These are phyloP conservation scores for Cryptosporidium parvum DNA, from an alignment of 169 alveolate species.

Conservation along the genomic window DNA sequence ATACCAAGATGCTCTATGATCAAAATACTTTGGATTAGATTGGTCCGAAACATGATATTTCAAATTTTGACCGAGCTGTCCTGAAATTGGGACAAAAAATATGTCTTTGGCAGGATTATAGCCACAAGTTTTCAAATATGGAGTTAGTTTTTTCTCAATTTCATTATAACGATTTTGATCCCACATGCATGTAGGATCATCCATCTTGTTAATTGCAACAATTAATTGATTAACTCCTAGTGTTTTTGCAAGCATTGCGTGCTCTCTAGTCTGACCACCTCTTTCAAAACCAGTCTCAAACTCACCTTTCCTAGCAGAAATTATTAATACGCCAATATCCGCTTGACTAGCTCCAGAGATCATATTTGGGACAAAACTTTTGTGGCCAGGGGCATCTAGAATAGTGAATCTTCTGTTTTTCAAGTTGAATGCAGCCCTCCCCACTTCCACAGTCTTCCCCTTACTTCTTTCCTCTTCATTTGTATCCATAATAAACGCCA, in stretches of 20 bases:
- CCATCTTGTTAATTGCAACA: constrained; percentile 99
- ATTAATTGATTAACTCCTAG: constrained; percentile 96
- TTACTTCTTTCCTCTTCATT: constrained; percentile 97
- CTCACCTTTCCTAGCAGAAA: constrained; percentile 97
- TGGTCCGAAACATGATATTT: constrained; percentile 84
- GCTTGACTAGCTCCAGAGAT: constrained; percentile 99
- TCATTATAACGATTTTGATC: constrained; percentile 90
- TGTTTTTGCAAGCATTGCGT: constrained; percentile 98
- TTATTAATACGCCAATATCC: constrained; percentile 98
- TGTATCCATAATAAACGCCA: constrained; percentile 99
- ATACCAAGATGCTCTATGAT: constrained; percentile 83
- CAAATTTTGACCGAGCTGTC: constrained; percentile 96
- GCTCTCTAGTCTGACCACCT: constrained; percentile 99
- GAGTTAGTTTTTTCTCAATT: constrained; percentile 87
- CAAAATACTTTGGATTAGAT: constrained; percentile 60
- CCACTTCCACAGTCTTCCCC: constrained; percentile 99
- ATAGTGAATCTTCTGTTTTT: constrained; percentile 94
- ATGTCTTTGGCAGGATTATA: constrained; percentile 90
- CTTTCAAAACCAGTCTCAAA: constrained; percentile 99
- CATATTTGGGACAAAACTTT: constrained; percentile 99
- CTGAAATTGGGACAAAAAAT: constrained; percentile 96
- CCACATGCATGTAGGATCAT: constrained; percentile 96
- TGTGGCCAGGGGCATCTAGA: constrained; percentile 99
- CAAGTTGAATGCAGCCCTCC: constrained; percentile 96
- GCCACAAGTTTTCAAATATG: constrained; percentile 92